Percentiles rank a stretch among this genome's conserved stretches.
Conservation (phyloP, 2,329 filamentous ascomycete species). For the Penicillium sp. region DNA sequence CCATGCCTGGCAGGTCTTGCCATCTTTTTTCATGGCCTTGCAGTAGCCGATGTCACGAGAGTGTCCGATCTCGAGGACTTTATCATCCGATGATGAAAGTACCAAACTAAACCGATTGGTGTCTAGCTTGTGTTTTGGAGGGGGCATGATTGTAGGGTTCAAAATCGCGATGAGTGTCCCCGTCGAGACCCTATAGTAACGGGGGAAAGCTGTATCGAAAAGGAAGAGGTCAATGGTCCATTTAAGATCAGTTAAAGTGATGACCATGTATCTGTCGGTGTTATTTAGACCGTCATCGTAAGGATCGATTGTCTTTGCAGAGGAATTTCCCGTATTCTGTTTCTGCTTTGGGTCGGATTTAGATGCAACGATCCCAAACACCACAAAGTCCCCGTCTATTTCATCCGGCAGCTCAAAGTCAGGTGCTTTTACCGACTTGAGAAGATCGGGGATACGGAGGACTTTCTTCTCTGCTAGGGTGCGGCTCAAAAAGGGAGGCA, state of each 20-base stretch:
- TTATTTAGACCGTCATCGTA: conserved; percentile 53
- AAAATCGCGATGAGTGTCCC: conserved; percentile 91
- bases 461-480: conserved; percentile 72
- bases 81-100: conserved; percentile 79
- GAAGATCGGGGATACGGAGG: conserved; percentile 71
- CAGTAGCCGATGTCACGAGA: conserved; percentile 85
- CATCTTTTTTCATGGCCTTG: conserved; percentile 77
- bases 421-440: conserved; percentile 75
- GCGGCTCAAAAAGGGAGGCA: conserved; percentile 73
- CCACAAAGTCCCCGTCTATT: conserved; percentile 80
- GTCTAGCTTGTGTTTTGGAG: conserved; percentile 66
- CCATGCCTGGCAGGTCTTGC: conserved; percentile 74
- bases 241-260: conserved; percentile 80
- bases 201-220: conserved; percentile 82
- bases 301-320: conserved; percentile 42
- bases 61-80: conserved; percentile 79
- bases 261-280: conserved; percentile 81
- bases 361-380: conserved; percentile 79
- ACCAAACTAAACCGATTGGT: conserved; percentile 82
- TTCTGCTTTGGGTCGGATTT: conserved; percentile 75
- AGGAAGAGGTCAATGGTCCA: conserved; percentile 90
- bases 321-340: conserved; percentile 41
- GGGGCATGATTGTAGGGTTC: conserved; percentile 87
- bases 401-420: conserved; percentile 71
- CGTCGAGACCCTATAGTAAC: conserved; percentile 87